Conservation (phyloP, 129 eudicot genomes). For the Mikania micrantha region DNA sequence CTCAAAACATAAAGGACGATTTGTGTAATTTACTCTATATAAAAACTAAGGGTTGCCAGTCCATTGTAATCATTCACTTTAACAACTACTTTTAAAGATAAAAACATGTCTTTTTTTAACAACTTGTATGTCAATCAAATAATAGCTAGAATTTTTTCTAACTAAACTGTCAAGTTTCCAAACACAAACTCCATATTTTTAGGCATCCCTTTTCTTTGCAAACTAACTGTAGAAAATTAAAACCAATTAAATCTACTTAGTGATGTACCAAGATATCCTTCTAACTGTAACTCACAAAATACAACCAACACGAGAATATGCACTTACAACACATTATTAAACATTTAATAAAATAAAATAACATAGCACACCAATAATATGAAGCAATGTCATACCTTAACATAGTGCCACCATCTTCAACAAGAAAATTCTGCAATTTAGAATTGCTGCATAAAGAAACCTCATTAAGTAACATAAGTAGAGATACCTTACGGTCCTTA, state of each 20-base stretch:
- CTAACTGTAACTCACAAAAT: constrained; percentile 2
- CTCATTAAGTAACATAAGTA: constrained; percentile 19
- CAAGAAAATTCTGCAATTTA: constrained; percentile 33
- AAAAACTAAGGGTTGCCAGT: no score
- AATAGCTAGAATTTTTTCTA: background rate
- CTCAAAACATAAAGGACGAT: no score
- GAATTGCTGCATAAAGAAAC: constrained; percentile 39
- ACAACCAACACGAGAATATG: background rate
- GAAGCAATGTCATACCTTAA: constrained; percentile 44
- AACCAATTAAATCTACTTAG: background rate
- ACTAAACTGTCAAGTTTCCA: background rate
- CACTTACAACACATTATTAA: background rate
- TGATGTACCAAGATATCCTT: background rate
- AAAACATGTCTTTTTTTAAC: background rate
- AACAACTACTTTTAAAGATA: background rate
- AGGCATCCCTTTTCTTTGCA: background rate
- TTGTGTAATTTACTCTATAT: no score
- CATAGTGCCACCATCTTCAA: constrained; percentile 34
- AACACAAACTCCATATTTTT: background rate
- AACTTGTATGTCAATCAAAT: background rate
- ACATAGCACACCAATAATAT: background rate
- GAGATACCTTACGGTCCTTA: background rate
- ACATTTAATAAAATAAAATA: background rate
- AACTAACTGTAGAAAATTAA: background rate
- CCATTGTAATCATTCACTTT: no score